These are phyloP conservation scores for Vigna mungo DNA, from an alignment of 306 rosid genomes.

Conservation along the genomic window DNA sequence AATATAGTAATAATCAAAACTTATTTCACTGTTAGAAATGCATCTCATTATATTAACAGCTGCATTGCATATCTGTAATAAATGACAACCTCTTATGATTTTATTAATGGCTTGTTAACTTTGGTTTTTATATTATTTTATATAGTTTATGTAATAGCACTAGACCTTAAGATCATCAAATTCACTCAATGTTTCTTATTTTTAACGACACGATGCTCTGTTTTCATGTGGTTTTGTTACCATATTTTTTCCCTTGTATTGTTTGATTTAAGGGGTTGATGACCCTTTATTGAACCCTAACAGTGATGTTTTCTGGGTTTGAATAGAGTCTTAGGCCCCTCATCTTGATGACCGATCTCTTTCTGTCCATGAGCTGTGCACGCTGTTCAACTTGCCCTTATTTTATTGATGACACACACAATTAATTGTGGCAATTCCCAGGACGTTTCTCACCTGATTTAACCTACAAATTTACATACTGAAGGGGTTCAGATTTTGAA, in stretches of 20 bases:
- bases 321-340: background rate
- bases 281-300: background rate
- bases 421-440: background rate
- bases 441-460: background rate
- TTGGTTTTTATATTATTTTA: no score
- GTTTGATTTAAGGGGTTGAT: no score
- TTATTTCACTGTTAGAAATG: no score
- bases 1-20: no score
- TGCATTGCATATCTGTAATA: no score
- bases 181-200: background rate
- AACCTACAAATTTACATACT: background rate
- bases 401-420: background rate
- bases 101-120: no score
- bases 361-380: conserved; percentile 11
- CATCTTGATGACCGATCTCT: conserved; percentile 2
- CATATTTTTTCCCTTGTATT: no score
- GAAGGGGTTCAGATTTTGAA: background rate
- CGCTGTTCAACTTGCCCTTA: conserved; percentile 3
- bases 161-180: background rate
- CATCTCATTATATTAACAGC: no score
- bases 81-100: no score
- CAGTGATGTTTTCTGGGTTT: background rate
- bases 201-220: no score
- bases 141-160: no score
- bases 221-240: background rate